Evolutionary conservation across 495 filamentous ascomycete genomes (phyloP).

Genomic region (Astrocystis sublimbata): DNA sequence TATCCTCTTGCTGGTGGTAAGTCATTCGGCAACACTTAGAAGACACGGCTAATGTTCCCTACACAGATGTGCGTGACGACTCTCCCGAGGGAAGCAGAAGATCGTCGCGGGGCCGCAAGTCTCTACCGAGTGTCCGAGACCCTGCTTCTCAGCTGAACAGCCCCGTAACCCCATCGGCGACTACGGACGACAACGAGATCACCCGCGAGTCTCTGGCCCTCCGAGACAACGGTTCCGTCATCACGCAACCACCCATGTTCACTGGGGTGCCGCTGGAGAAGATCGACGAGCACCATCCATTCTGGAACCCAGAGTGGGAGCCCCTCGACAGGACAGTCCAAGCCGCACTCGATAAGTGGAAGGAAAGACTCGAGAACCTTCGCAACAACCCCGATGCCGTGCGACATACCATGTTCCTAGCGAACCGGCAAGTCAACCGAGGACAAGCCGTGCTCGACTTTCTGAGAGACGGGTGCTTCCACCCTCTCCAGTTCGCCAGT

Average conservation of each 20-base stretch:
- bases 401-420: constrained; percentile 44
- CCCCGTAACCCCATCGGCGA: constrained; percentile 18
- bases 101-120: constrained; percentile 29
- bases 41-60: not conserved
- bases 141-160: constrained; percentile 25
- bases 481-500: constrained; percentile 50
- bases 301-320: constrained; percentile 50
- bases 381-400: constrained; percentile 21
- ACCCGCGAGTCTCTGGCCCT: constrained; percentile 39
- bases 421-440: constrained; percentile 48
- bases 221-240: constrained; percentile 40
- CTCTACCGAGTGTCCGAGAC: constrained; percentile 30
- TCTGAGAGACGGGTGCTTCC: constrained; percentile 42
- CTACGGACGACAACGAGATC: constrained; percentile 33
- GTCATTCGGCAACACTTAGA: not conserved
- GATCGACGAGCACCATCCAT: constrained; percentile 42
- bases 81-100: constrained; percentile 21
- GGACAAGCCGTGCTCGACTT: constrained; percentile 46
- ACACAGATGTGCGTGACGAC: constrained; percentile 15
- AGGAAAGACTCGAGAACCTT: constrained; percentile 37
- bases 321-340: constrained; percentile 35
- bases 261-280: constrained; percentile 47
- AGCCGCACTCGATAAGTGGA: constrained; percentile 38
- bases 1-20: constrained; percentile 18
- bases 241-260: constrained; percentile 43